phyloP scores from a whole-genome alignment of 306 rosid genomes.

The Casuarina glauca region DNA sequence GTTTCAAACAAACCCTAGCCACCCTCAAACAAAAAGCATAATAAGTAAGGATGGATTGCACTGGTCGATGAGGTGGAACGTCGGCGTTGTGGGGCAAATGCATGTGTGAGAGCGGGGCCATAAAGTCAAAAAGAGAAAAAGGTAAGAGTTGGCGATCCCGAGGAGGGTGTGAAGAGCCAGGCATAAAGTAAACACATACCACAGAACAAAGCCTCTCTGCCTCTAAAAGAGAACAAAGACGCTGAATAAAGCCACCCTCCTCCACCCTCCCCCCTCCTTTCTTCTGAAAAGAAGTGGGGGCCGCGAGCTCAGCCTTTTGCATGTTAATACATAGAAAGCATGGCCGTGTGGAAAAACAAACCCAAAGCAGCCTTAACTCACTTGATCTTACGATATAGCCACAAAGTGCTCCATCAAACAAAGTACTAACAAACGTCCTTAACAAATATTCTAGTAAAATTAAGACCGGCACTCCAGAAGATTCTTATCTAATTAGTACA shows the following conservation, averaged over 20 bases:
- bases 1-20: no score
- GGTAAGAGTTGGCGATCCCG: constrained; percentile 39
- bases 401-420: background rate
- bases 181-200: constrained; percentile 25
- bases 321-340: background rate
- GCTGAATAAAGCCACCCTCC: constrained; percentile 18
- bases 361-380: background rate
- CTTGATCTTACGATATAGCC: background rate
- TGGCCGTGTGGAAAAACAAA: background rate
- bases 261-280: constrained; percentile 7
- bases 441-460: background rate
- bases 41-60: no score
- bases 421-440: background rate
- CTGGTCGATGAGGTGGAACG: no score
- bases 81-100: constrained; percentile 6
- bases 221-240: constrained; percentile 17
- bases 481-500: no score
- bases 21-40: no score
- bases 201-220: constrained; percentile 21
- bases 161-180: constrained; percentile 25
- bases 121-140: constrained; percentile 14
- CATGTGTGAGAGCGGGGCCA: background rate
- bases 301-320: constrained; percentile 1
- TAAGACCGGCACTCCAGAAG: background rate
- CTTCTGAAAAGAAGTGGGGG: background rate